phyloP scores from a whole-genome alignment of 257 asterid genomes.

The Vinca minor region DNA sequence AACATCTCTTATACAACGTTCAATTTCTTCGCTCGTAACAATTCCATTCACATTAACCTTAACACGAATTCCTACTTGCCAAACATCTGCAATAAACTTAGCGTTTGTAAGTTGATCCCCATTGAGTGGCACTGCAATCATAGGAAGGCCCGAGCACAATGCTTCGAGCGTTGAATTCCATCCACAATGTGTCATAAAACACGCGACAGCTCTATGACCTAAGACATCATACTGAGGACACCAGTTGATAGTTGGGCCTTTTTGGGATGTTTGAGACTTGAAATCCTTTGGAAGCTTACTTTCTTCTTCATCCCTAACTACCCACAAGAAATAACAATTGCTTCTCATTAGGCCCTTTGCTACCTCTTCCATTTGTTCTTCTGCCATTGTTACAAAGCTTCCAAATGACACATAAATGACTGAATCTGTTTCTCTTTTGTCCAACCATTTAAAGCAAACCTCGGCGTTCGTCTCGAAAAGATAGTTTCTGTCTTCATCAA shows the following conservation, averaged over 20 bases:
- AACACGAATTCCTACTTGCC: constrained; percentile 1
- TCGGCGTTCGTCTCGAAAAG: constrained; percentile 15
- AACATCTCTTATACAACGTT: constrained; percentile 15
- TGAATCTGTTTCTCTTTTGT: neutral
- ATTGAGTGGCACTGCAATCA: constrained; percentile 8
- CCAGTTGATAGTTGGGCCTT: constrained; percentile 13
- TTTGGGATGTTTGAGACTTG: neutral
- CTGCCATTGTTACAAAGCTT: neutral
- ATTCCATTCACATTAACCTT: constrained; percentile 19
- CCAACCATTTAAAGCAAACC: constrained; percentile 1
- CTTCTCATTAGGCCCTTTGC: neutral
- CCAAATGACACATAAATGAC: constrained; percentile 1
- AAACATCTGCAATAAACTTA: constrained; percentile 11
- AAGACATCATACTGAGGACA: constrained; percentile 18
- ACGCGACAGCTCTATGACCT: constrained; percentile 7
- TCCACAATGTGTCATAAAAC: constrained; percentile 22
- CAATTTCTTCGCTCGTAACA: constrained; percentile 20
- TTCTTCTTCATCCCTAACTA: neutral
- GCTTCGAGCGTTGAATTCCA: constrained; percentile 21
- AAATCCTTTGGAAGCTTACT: neutral
- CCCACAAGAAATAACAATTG: neutral
- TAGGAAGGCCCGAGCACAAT: constrained; percentile 4
- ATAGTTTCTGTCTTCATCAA: neutral
- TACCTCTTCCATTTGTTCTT: neutral
- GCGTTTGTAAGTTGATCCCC: constrained; percentile 17